Evolutionary conservation across 768 basidiomycete species (phyloP).

Genomic region (Termitomyces heimii): DNA sequence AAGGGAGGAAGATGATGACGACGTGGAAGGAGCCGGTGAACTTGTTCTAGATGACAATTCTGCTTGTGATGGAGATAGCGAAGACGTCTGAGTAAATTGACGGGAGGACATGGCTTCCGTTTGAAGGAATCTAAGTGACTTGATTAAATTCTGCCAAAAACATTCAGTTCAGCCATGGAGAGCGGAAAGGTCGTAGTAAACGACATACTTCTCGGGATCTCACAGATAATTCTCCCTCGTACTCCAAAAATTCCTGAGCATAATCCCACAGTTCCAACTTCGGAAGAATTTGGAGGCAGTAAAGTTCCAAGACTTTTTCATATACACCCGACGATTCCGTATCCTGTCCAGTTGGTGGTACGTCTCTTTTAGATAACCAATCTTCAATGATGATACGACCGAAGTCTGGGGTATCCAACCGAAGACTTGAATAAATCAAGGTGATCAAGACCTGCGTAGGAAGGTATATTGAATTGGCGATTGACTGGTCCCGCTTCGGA

Average conservation of each 20-base stretch:
- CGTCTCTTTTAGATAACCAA: slow-evolving; percentile 63
- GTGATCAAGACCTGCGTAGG: slow-evolving; percentile 69
- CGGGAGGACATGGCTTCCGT: slow-evolving; percentile 29
- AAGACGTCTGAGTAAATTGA: slow-evolving; percentile 18
- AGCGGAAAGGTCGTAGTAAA: background rate
- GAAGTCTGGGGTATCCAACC: slow-evolving; percentile 43
- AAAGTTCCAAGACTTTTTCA: slow-evolving; percentile 70
- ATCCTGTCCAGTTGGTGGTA: slow-evolving; percentile 16
- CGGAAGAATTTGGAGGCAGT: slow-evolving; percentile 69
- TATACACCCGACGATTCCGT: slow-evolving; percentile 44
- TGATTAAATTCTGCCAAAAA: slow-evolving; percentile 28
- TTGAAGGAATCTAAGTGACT: slow-evolving; percentile 35
- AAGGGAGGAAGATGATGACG: slow-evolving; percentile 62
- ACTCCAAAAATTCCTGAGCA: slow-evolving; percentile 67
- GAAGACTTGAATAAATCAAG: slow-evolving; percentile 64
- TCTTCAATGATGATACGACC: slow-evolving; percentile 23
- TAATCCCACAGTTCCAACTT: slow-evolving; percentile 77
- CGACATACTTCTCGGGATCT: slow-evolving; percentile 48
- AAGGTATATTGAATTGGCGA: slow-evolving; percentile 45
- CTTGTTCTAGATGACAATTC: slow-evolving; percentile 30
- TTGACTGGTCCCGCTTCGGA: slow-evolving; percentile 36
- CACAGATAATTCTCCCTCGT: slow-evolving; percentile 58
- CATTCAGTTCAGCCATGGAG: slow-evolving; percentile 4
- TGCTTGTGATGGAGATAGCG: slow-evolving; percentile 16
- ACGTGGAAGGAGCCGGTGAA: slow-evolving; percentile 50